Evolutionary conservation across 805 yeast species (phyloP), one percentile per base, ranked within the genome.

Genomic region (Cyberlindnera samutprakarnensis): DNA sequence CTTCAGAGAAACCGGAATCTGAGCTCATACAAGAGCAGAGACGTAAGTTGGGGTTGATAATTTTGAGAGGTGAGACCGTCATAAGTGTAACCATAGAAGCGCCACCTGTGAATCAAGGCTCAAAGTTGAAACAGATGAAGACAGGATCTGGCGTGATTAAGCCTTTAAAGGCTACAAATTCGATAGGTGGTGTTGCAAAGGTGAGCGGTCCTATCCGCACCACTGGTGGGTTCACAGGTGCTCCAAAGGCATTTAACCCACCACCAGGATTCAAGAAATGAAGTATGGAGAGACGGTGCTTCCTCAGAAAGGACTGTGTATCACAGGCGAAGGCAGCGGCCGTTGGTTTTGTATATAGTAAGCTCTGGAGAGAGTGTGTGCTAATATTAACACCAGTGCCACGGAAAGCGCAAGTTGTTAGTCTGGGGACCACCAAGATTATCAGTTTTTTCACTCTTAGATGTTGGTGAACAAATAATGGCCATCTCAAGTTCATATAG

Each of bases 21-120:
- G 23, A 28, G 9, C 38, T 47, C 14, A 52, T 69, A 18, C 66
- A 64, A 24, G 82, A 78, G 38, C 88, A 81, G 40, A 84, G 78
- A 47, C 65, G 97, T 36, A 61, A 75, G 5, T 59, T 92, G 16
- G 97, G 97, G 0, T 66, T 92, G 31, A 70, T 84, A 2, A 80
- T 90, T 23, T 61, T 90, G 28, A 69, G 97, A 46, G 98, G 98
- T 3, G 96, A 86, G 43, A 83, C 80, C 43, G 75, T 92, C 18
- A 74, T 88, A 10, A 73, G 87, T 4, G 48, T 47, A 2, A 51
- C 61, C 14, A 49, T 52, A 19, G 63, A 48, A 33, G 50, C 52
- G 1, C 49, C 52, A 10, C 60, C 62, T 4, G 38, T 51, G 2
- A 54, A 47, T 3, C 30, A 38, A 3, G 32, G 31, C 6, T 46